These are phyloP conservation scores for Ophiostoma piceae DNA, from an alignment of 2,329 filamentous ascomycete species.

Conservation along the genomic window DNA sequence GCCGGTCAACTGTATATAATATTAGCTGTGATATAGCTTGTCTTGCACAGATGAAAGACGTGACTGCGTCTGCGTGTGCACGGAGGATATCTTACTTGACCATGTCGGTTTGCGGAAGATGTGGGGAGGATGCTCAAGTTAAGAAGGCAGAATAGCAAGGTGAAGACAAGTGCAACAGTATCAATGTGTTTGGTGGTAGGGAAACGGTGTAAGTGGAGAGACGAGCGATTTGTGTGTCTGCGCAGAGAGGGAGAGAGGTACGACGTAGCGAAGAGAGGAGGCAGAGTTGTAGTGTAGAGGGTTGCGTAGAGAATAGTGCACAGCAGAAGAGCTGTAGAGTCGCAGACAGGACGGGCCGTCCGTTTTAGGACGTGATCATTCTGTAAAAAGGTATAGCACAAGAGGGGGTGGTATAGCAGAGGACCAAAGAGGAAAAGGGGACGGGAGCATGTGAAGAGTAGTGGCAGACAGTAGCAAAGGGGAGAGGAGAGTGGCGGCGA, in stretches of 20 bases:
- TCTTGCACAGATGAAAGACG: constrained; percentile 2
- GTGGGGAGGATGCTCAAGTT: background rate
- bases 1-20: constrained; percentile 7
- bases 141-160: background rate
- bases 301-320: background rate
- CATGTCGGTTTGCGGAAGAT: background rate
- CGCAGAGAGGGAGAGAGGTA: background rate
- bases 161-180: background rate
- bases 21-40: background rate
- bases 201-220: constrained; percentile 21
- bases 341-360: background rate
- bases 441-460: background rate
- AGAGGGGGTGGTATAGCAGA: background rate
- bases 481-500: background rate
- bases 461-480: background rate
- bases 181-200: constrained; percentile 9
- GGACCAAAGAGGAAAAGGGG: constrained; percentile 15
- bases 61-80: constrained; percentile 2
- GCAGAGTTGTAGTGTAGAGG: background rate
- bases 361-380: constrained; percentile 1
- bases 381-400: constrained; percentile 14
- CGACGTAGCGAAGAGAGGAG: background rate
- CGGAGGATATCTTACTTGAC: background rate
- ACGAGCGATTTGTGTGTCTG: constrained; percentile 13
- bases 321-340: background rate